Base-by-base conservation (phyloP, 2,329 filamentous ascomycete species). In the Sarocladiaceae sp. region DNA sequence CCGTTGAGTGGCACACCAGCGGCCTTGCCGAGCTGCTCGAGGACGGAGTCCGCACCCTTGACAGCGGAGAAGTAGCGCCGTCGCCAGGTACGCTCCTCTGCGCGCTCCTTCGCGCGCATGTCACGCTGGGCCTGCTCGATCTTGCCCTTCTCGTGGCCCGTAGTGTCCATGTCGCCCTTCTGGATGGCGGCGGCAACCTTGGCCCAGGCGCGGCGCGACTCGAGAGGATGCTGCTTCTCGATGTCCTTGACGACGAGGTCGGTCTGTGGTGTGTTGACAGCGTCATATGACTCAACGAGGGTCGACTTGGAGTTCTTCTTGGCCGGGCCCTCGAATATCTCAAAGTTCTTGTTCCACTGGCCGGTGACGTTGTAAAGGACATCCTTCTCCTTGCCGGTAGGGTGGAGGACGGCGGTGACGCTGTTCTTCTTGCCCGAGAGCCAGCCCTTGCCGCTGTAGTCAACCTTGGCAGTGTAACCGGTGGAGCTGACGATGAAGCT, bases 361-460 rank as follows among this genome's bases (percentile, higher is more conserved):
- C 93, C 93, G 23, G 88, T 82, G 31, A 84, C 74, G n/a, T 82
- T 88, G 72, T 91, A 96, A 40, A 83, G 71, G 48, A 80, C 75
- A 43, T 86, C 83, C 65, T 84, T 85, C 64, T 83, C 88, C 65
- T 73, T 71, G 68, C 80, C 66, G 64, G 86, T 80, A 13, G 71
- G 75, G 67, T 85, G 89, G 46, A 97, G 62, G 19, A 73, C 73
- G 12, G 89, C 91, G 11, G 73, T 80, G 61, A 97, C 88, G 46
- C 77, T 85, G 69, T 97, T 97, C 72, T 95, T 96, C 74, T 95
- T 95, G 53, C 91, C 93, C 35, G 85, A 89, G 9, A 98, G 66
- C 91, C 91, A 98, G 47, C 91, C 91, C 62, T 88, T 91, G 57
- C 91, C 90, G 49, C 81, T 85, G 70, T 95, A 98, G 61, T 95